These are phyloP conservation scores for Bipolaris bicolor DNA, from an alignment of 2,329 filamentous ascomycete species.

Conservation along the genomic window DNA sequence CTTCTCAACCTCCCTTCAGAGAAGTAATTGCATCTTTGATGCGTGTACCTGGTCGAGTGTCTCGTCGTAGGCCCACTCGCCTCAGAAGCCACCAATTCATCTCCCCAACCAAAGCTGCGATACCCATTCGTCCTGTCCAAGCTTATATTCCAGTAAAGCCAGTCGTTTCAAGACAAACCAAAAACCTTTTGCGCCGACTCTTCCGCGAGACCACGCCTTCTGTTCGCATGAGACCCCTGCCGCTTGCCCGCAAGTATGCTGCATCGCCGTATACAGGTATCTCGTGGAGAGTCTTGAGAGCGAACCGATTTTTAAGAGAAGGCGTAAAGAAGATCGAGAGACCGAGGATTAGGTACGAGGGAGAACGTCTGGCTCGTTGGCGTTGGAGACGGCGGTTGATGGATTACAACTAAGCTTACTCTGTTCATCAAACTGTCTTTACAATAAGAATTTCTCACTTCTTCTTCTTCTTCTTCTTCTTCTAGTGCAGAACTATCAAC, in stretches of 20 bases:
- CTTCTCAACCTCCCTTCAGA: conserved; percentile 8
- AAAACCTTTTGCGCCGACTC: conserved; percentile 5
- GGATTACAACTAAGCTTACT: not conserved
- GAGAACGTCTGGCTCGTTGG: not conserved
- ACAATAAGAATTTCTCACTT: too few relatives aligned
- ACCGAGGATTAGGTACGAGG: conserved; percentile 2
- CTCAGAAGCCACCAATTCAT: conserved; percentile 9
- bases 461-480: too few relatives aligned
- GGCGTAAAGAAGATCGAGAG: conserved; percentile 8
- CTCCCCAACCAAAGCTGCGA: not conserved
- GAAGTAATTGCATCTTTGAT: not conserved
- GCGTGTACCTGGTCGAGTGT: not conserved
- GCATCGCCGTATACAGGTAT: conserved; percentile 8
- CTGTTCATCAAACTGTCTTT: too few relatives aligned
- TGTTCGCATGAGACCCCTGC: not conserved
- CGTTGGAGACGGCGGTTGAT: not conserved
- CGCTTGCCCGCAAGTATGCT: conserved; percentile 8
- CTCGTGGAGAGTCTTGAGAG: conserved; percentile 3
- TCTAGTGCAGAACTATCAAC: too few relatives aligned
- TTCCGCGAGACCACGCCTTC: not conserved
- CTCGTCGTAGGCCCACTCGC: not conserved
- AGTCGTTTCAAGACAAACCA: conserved; percentile 4
- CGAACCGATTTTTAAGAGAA: conserved; percentile 10
- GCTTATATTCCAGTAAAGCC: conserved; percentile 4
- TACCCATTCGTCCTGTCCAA: not conserved